Evolutionary conservation across 2,329 filamentous ascomycete genomes (phyloP).

Genomic region (Colletotrichum siamense): DNA sequence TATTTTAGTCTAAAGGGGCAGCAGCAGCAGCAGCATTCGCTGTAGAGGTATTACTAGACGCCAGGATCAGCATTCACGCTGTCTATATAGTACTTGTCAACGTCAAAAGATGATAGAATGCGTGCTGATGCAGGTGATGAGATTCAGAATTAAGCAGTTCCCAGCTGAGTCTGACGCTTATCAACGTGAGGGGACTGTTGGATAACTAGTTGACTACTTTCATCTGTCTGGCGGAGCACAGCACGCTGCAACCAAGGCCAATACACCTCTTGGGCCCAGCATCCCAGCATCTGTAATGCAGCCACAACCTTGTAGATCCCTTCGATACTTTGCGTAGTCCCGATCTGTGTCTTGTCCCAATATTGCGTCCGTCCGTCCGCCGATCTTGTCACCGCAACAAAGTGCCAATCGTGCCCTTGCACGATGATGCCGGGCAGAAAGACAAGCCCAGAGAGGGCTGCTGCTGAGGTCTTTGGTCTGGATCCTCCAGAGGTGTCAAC

Average conservation of each 20-base stretch:
- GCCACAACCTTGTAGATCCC: constrained; percentile 21
- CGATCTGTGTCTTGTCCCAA: not conserved
- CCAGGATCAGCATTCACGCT: too few relatives aligned
- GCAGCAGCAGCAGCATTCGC: too few relatives aligned
- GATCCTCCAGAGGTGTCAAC: not conserved
- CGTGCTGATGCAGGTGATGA: too few relatives aligned
- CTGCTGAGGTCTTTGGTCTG: not conserved
- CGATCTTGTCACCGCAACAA: constrained; percentile 20
- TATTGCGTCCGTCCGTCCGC: constrained; percentile 1
- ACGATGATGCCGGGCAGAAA: constrained; percentile 26
- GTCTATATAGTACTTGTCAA: too few relatives aligned
- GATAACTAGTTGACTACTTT: too few relatives aligned
- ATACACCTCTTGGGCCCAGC: constrained; percentile 19
- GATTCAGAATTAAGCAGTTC: too few relatives aligned
- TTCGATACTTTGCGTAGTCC: constrained; percentile 16
- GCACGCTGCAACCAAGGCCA: constrained; percentile 2
- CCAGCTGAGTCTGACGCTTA: too few relatives aligned
- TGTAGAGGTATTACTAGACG: too few relatives aligned
- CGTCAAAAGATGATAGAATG: too few relatives aligned
- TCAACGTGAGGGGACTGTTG: too few relatives aligned
- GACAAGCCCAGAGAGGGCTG: not conserved
- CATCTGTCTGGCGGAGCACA: not conserved
- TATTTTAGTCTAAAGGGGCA: too few relatives aligned
- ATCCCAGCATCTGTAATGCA: constrained; percentile 1
- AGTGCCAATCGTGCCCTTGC: constrained; percentile 25